Conservation (phyloP, 257 asterid species). For the Primulina eburnea region DNA sequence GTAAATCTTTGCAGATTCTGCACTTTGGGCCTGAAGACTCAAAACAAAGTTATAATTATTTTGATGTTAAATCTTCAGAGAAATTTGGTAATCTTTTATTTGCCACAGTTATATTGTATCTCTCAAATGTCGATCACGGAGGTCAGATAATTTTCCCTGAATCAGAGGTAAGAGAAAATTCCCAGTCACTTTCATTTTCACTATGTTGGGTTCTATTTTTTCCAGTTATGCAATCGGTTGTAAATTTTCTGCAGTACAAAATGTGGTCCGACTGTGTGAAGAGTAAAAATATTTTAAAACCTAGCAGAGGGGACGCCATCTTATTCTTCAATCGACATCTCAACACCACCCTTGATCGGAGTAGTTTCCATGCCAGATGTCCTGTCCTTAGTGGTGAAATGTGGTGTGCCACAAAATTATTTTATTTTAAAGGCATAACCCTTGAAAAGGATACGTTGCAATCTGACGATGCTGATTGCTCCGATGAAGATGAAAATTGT, state of each 20-base stretch:
- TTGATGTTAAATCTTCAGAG: conserved; percentile 32
- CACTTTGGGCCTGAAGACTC: conserved; percentile 49
- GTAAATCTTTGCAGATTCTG: conserved; percentile 48
- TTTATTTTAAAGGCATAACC: conserved; percentile 35
- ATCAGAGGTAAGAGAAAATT: conserved; percentile 49
- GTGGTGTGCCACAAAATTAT: conserved; percentile 70
- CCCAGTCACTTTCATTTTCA: neutral
- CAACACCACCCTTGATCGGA: conserved; percentile 58
- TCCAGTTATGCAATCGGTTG: conserved; percentile 6
- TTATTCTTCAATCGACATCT: conserved; percentile 66
- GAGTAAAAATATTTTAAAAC: conserved; percentile 38
- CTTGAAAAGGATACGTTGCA: conserved; percentile 18
- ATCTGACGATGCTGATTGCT: conserved; percentile 43
- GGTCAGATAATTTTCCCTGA: conserved; percentile 73
- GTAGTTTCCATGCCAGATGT: conserved; percentile 69
- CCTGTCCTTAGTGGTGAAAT: conserved; percentile 58
- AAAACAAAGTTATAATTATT: conserved; percentile 36
- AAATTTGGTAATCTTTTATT: conserved; percentile 45
- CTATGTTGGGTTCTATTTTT: conserved; percentile 5
- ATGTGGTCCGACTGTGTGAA: conserved; percentile 56
- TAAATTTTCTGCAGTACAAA: conserved; percentile 41
- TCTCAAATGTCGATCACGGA: conserved; percentile 61
- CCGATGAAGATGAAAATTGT: conserved; percentile 82
- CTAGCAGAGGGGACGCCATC: conserved; percentile 68
- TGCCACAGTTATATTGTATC: conserved; percentile 78